Evolutionary conservation across 164 flowering plant genomes (phyloP).

Genomic region (Vitis labrusca): DNA sequence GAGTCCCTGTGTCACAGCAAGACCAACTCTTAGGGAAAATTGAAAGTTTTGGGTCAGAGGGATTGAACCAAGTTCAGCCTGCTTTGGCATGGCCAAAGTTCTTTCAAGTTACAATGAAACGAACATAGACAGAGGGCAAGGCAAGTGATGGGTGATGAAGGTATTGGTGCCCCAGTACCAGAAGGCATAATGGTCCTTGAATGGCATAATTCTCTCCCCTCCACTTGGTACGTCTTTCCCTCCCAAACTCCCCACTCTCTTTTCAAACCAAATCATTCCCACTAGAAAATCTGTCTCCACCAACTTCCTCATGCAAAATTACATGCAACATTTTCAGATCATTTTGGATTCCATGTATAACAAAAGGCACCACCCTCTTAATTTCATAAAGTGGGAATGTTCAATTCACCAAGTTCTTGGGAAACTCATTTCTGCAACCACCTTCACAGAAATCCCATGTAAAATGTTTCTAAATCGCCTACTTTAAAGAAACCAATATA

Average conservation of each 20-base stretch:
- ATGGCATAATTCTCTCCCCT: background rate
- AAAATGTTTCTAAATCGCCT: too few relatives aligned
- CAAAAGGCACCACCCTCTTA: background rate
- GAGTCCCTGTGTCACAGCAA: too few relatives aligned
- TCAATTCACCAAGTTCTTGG: too few relatives aligned
- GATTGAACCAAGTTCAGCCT: too few relatives aligned
- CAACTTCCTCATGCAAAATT: constrained; percentile 18
- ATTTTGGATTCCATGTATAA: background rate
- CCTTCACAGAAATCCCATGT: too few relatives aligned
- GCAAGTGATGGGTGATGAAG: background rate
- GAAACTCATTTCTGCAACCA: too few relatives aligned
- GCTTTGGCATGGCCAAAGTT: too few relatives aligned
- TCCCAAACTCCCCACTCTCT: constrained; percentile 5
- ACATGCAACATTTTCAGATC: constrained; percentile 15
- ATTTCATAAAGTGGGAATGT: background rate
- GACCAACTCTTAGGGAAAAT: too few relatives aligned
- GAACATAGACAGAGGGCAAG: too few relatives aligned
- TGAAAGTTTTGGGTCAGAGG: too few relatives aligned
- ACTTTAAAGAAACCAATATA: too few relatives aligned
- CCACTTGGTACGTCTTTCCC: constrained; percentile 1
- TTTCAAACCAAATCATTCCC: constrained; percentile 30
- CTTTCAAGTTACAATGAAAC: too few relatives aligned
- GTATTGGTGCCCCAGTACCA: background rate
- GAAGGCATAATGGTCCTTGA: background rate
- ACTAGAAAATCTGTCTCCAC: constrained; percentile 38